Conservation (phyloP, 2,329 filamentous ascomycete genomes). For the Botryosphaeria dothidea region DNA sequence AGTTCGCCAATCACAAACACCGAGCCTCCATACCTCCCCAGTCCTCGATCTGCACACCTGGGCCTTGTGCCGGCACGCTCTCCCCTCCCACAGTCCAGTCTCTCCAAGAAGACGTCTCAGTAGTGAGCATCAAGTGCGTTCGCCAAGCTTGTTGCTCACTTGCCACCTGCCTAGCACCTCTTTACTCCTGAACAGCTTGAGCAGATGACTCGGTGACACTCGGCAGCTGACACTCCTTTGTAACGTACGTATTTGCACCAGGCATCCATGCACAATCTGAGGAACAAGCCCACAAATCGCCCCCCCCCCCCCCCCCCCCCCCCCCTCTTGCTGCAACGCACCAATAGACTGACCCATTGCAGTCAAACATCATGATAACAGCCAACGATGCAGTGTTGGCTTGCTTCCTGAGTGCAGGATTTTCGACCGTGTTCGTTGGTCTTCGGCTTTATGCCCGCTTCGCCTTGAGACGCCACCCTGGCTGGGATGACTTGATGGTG, state of each 20-base stretch:
- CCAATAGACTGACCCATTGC: neutral
- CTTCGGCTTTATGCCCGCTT: conserved; percentile 6
- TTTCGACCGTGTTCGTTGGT: conserved; percentile 1
- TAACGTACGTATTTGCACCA: neutral
- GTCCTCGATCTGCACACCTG: neutral
- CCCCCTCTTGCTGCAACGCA: too few relatives aligned
- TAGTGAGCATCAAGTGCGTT: too few relatives aligned
- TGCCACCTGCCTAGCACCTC: neutral
- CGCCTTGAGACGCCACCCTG: neutral
- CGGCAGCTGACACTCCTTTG: neutral
- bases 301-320: too few relatives aligned
- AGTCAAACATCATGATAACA: neutral
- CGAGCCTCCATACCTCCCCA: neutral
- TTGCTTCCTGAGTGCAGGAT: conserved; percentile 1
- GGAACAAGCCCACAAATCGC: neutral
- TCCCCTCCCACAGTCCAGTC: too few relatives aligned
- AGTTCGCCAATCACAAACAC: neutral
- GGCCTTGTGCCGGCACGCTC: neutral
- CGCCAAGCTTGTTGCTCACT: too few relatives aligned
- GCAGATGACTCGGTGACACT: neutral
- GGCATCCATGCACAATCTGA: neutral
- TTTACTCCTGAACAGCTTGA: neutral
- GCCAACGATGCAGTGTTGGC: neutral
- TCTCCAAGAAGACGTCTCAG: too few relatives aligned
- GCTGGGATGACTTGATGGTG: conserved; percentile 8